These are phyloP conservation scores for Ascoidea asiatica DNA, from an alignment of 805 yeast genomes.

Conservation along the genomic window DNA sequence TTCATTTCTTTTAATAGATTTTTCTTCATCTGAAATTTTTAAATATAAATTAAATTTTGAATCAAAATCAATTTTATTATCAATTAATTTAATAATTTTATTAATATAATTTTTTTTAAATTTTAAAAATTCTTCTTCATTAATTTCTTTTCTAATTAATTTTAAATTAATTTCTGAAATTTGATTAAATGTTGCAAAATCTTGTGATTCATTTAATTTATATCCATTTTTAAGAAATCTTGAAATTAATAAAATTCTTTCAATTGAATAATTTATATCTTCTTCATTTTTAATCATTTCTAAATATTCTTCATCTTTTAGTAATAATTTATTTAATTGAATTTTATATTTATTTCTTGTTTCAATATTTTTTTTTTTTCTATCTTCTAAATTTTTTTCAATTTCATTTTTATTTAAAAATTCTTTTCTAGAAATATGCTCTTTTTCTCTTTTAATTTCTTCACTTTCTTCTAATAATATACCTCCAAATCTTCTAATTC, in stretches of 20 bases:
- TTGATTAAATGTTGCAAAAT: constrained; percentile 40
- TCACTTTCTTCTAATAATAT: constrained; percentile 33
- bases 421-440: constrained; percentile 56
- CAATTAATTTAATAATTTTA: constrained; percentile 24
- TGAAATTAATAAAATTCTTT: constrained; percentile 40
- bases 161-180: constrained; percentile 29
- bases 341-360: constrained; percentile 18
- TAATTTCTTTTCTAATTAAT: constrained; percentile 23
- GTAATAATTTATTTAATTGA: constrained; percentile 17
- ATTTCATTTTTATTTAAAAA: constrained; percentile 41
- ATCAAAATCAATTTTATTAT: constrained; percentile 30
- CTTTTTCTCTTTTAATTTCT: constrained; percentile 45
- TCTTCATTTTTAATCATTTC: constrained; percentile 16
- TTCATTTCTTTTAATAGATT: constrained; percentile 12
- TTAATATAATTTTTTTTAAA: constrained; percentile 20
- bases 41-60: constrained; percentile 21
- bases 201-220: constrained; percentile 38
- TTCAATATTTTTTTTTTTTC: constrained; percentile 25
- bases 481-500: constrained; percentile 74
- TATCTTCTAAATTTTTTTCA: constrained; percentile 22
- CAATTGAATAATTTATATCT: constrained; percentile 25
- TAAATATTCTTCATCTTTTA: constrained; percentile 11
- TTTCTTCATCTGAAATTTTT: constrained; percentile 21
- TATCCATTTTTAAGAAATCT: constrained; percentile 50
- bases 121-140: constrained; percentile 15